Evolutionary conservation across 2,329 filamentous ascomycete genomes (phyloP), one percentile per base, ranked within the genome.

Genomic region (Claviceps cyperi): DNA sequence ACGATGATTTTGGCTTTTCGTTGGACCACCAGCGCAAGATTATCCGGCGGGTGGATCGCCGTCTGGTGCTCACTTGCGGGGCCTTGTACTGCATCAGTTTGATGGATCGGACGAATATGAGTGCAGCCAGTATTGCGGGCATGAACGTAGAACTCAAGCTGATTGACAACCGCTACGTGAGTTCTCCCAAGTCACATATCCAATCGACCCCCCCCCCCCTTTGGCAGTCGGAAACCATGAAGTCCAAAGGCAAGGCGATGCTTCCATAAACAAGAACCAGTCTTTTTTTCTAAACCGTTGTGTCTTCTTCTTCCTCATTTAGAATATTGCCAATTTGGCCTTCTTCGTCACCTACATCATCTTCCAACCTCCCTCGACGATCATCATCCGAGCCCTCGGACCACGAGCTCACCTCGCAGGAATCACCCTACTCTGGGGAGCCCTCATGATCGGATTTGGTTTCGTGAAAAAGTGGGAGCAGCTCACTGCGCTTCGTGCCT

Each of bases 31-130:
- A 84, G 66, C 77, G 70, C 60, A 74, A 68, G 43, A 86, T 92
- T 59, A 78, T 89, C 39, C 72, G 75, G 50, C 77, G 78, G 13
- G 71, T 92, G 56, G 87, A 94, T 64, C 68, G 72, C 32, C 77
- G 81, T 2, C 68, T 85, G 3, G 76, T 84, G 41, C 60, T 74
- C 4, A 80, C 75, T 1, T 75, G 79, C 5, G 81, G 81, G 19
- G 60, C 74, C 55, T 75, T 88, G 67, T 90, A 90, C 64, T 86
- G 83, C 61, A 73, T 86, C 57, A 83, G 77, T 55, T 68, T 91
- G 52, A 86, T 91, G 79, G 86, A 92, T 60, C 73, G 86, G 35
- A 87, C 83, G 2, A 91, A 91, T 63, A 67, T 90, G 61, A 78
- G 78, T n/a, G 72, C 78, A 21, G 85, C 84, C 40, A 78, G 78